Evolutionary conservation across 768 basidiomycete species (phyloP).

Genomic region (Phlebiopsis gigantea): DNA sequence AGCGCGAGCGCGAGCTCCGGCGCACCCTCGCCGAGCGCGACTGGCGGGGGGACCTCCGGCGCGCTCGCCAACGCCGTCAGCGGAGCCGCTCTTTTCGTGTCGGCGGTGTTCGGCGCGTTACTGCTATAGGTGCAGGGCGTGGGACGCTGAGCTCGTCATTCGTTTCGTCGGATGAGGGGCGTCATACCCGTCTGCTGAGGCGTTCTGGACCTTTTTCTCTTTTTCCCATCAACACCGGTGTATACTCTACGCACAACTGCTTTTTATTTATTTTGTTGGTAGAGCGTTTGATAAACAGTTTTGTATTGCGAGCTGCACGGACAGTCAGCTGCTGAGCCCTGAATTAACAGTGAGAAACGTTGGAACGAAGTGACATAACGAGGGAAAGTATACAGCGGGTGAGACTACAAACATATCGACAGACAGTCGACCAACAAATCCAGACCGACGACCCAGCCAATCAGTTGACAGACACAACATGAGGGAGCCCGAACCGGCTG

Average conservation of each 20-base stretch:
- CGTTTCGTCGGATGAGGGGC: neutral
- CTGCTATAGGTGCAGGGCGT: neutral
- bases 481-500: neutral
- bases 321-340: neutral
- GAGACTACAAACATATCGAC: neutral
- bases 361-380: neutral
- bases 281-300: neutral
- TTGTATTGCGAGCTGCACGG: neutral
- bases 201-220: neutral
- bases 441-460: too few species aligned
- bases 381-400: neutral
- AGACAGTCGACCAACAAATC: too few species aligned
- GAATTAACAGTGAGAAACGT: neutral
- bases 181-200: neutral
- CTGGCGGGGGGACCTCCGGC: neutral
- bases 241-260: neutral
- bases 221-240: neutral
- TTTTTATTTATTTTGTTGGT: neutral
- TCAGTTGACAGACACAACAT: too few species aligned
- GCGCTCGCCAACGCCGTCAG: neutral
- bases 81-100: neutral
- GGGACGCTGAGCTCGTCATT: neutral
- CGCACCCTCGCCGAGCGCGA: neutral
- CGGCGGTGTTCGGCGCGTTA: neutral
- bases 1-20: neutral